Evolutionary conservation across 1,284 basidiomycete genomes (phyloP).

Genomic region (Peniophora sp.): DNA sequence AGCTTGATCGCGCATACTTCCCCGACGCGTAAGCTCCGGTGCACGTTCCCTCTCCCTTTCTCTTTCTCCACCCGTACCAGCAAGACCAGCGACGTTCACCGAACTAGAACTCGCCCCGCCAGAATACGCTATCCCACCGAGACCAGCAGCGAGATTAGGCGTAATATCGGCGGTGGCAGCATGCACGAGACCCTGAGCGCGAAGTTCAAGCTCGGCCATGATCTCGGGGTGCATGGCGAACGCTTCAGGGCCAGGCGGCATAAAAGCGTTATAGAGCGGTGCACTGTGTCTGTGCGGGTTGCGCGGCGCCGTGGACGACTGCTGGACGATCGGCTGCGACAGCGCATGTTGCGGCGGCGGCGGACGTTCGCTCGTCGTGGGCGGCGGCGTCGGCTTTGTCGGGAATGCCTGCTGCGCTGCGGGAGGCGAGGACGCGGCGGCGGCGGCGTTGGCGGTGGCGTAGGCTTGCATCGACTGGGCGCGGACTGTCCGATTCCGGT

Average conservation of each 20-base stretch:
- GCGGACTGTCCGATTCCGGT: background rate
- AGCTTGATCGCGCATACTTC: conserved; percentile 28
- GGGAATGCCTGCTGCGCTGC: background rate
- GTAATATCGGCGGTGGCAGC: conserved; percentile 9
- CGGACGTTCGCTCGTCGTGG: conserved; percentile 1
- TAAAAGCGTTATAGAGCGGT: conserved; percentile 46
- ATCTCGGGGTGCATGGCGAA: conserved; percentile 65
- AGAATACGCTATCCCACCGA: conserved; percentile 42
- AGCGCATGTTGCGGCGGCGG: conserved; percentile 21
- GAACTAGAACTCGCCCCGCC: conserved; percentile 30
- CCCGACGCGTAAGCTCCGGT: conserved; percentile 46
- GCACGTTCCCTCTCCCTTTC: conserved; percentile 48
- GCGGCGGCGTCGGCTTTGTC: background rate
- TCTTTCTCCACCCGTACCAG: too few species aligned
- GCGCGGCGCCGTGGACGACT: conserved; percentile 37
- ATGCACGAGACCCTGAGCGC: conserved; percentile 27
- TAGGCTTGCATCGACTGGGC: background rate
- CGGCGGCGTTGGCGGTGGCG: background rate
- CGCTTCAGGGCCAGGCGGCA: conserved; percentile 38
- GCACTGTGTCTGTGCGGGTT: conserved; percentile 41
- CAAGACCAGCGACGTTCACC: conserved; percentile 23
- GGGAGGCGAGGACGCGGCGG: background rate
- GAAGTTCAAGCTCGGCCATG: conserved; percentile 55
- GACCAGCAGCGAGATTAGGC: conserved; percentile 24
- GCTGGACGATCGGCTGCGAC: conserved; percentile 16